Conservation (phyloP, 2,329 filamentous ascomycete species). For the Diaporthe sp. region DNA sequence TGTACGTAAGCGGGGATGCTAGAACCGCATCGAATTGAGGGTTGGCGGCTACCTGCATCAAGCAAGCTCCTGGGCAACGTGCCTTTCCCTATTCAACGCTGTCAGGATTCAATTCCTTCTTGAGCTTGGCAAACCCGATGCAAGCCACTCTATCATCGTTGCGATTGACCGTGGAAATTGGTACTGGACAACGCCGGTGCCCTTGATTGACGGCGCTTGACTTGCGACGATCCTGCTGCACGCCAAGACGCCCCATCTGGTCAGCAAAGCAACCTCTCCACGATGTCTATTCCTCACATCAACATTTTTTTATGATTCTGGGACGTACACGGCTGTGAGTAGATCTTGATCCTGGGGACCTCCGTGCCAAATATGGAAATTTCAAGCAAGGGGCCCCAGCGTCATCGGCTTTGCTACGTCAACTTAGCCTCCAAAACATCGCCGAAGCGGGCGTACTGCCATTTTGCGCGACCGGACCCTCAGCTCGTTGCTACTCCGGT, state of each 20-base stretch:
- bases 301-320: background rate
- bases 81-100: background rate
- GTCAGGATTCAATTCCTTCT: background rate
- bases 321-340: background rate
- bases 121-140: background rate
- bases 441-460: background rate
- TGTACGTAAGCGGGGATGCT: conserved; percentile 28
- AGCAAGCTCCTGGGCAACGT: background rate
- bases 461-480: conserved; percentile 8
- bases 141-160: background rate
- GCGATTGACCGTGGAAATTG: background rate
- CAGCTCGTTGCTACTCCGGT: conserved; percentile 8
- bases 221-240: conserved; percentile 21
- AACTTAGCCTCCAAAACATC: background rate
- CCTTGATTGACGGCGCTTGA: background rate
- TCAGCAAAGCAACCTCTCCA: background rate
- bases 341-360: background rate
- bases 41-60: background rate
- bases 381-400: background rate
- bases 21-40: conserved; percentile 8
- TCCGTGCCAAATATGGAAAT: conserved; percentile 2
- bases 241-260: conserved; percentile 1
- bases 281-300: background rate
- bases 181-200: background rate
- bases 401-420: background rate